phyloP scores from a whole-genome alignment of 2,329 filamentous ascomycete species.

The Neopestalotiopsis rosae region DNA sequence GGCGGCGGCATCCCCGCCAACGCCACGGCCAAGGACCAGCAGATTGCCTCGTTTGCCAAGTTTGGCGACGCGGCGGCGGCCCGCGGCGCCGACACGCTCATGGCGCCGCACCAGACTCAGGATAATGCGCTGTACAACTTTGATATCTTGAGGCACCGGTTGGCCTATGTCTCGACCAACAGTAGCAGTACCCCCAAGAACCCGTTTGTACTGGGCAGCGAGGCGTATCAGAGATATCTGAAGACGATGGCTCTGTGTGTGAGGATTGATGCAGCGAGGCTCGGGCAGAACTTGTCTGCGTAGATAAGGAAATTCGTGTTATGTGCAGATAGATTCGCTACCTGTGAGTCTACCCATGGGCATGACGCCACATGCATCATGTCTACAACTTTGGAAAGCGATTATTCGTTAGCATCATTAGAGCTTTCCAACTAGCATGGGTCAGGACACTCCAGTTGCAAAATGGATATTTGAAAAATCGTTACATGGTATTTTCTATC shows the following conservation, averaged over 20 bases:
- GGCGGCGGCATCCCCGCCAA: conserved; percentile 26
- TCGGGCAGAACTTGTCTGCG: background rate
- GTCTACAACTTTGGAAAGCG: background rate
- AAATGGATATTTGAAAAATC: background rate
- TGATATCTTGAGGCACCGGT: conserved; percentile 8
- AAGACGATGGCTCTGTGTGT: conserved; percentile 16
- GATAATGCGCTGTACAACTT: conserved; percentile 25
- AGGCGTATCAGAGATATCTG: conserved; percentile 12
- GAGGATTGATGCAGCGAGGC: conserved; percentile 6
- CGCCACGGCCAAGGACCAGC: conserved; percentile 25
- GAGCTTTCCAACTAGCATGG: background rate
- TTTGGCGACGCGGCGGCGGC: conserved; percentile 20
- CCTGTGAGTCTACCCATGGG: background rate
- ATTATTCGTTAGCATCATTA: background rate
- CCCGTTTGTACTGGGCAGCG: conserved; percentile 13
- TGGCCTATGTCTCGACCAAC: background rate
- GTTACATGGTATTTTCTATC: background rate
- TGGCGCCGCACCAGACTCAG: conserved; percentile 30
- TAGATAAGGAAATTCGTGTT: background rate
- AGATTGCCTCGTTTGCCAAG: conserved; percentile 27
- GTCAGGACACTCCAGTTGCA: background rate
- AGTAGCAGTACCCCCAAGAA: background rate
- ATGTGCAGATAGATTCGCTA: background rate
- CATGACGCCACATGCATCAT: background rate
- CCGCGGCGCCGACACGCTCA: conserved; percentile 24